Evolutionary conservation across 2,329 filamentous ascomycete species (phyloP).

Genomic region (Colletotrichum truncatum): DNA sequence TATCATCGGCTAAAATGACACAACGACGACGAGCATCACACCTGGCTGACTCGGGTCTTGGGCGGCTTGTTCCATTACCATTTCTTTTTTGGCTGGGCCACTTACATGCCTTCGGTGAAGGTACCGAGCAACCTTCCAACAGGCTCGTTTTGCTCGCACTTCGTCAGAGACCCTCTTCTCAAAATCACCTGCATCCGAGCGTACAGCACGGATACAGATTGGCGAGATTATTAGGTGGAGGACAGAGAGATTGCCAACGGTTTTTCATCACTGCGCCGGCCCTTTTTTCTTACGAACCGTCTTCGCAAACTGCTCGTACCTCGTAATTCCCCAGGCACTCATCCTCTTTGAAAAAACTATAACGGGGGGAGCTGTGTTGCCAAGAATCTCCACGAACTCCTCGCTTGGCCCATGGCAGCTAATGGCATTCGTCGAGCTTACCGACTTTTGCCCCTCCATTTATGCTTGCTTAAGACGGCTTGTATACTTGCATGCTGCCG

Average conservation of each 20-base stretch:
- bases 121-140: background rate
- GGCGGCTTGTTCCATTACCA: too few relatives aligned
- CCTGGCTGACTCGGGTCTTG: background rate
- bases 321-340: background rate
- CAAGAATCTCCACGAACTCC: too few relatives aligned
- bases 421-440: too few relatives aligned
- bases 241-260: background rate
- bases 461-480: too few relatives aligned
- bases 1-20: too few relatives aligned
- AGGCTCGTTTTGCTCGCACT: background rate
- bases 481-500: too few relatives aligned
- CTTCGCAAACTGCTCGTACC: background rate
- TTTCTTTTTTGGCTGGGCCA: too few relatives aligned
- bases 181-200: background rate
- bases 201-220: background rate
- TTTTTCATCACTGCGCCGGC: background rate
- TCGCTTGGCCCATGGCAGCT: too few relatives aligned
- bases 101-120: background rate
- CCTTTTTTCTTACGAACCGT: background rate
- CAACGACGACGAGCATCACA: background rate
- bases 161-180: background rate
- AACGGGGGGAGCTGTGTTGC: too few relatives aligned
- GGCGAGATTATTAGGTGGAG: background rate
- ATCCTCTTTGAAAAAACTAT: too few relatives aligned
- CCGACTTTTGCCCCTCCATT: too few relatives aligned